Conservation (phyloP, 306 rosid species). For the Trifolium fragiferum region DNA sequence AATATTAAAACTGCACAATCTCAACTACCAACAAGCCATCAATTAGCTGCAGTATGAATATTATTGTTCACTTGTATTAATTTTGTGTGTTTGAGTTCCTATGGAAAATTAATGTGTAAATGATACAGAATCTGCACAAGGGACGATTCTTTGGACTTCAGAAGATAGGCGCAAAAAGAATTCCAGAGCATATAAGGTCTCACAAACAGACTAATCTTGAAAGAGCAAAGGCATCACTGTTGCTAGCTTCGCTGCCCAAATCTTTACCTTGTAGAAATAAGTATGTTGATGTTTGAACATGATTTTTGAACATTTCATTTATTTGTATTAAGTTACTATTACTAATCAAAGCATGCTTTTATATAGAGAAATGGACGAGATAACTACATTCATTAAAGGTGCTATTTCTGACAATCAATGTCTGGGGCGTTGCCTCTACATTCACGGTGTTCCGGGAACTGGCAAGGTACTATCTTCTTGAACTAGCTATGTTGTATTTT, state of each 20-base stretch:
- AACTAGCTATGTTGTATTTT: slow-evolving; percentile 25
- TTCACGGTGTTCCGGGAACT: slow-evolving; percentile 99
- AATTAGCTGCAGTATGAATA: slow-evolving; percentile 77
- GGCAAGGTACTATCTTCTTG: slow-evolving; percentile 69
- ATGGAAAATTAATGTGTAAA: slow-evolving; percentile 36
- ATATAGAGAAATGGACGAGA: slow-evolving; percentile 85
- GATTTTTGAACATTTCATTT: slow-evolving; percentile 16
- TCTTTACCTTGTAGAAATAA: slow-evolving; percentile 87
- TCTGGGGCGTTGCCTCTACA: slow-evolving; percentile 89
- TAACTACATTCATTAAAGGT: slow-evolving; percentile 78
- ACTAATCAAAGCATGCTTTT: slow-evolving; percentile 43
- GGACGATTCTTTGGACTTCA: slow-evolving; percentile 85
- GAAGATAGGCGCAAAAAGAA: slow-evolving; percentile 81
- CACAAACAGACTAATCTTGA: slow-evolving; percentile 90
- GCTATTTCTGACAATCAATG: slow-evolving; percentile 86
- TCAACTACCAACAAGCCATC: slow-evolving; percentile 54
- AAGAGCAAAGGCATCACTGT: slow-evolving; percentile 86
- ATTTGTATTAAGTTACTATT: slow-evolving; percentile 33
- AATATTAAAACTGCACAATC: slow-evolving; percentile 48
- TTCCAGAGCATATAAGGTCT: slow-evolving; percentile 80
- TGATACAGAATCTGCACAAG: slow-evolving; percentile 71
- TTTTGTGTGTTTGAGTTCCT: slow-evolving; percentile 41
- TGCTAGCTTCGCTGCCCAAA: slow-evolving; percentile 86
- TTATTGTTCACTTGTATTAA: slow-evolving; percentile 33
- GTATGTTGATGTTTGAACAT: slow-evolving; percentile 56